Percentiles rank a stretch among this genome's conserved stretches.
Conservation (phyloP, 2,329 filamentous ascomycete species). For the Pseudogymnoascus sp. region DNA sequence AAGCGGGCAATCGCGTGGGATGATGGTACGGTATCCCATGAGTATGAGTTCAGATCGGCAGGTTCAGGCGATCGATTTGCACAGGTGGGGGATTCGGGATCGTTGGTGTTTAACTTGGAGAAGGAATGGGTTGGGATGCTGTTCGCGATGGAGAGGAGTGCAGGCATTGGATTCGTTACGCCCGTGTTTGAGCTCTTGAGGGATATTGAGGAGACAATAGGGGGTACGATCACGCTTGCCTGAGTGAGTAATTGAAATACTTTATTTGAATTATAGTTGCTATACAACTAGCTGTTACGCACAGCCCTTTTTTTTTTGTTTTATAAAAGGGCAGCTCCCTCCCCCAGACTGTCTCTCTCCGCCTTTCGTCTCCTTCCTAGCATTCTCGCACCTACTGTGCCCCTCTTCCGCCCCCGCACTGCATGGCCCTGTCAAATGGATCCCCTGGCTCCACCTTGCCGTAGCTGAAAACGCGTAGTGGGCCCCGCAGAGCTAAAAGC, state of each 20-base stretch:
- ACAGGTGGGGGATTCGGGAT: not conserved
- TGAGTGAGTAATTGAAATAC: not conserved
- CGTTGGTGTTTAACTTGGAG: not conserved
- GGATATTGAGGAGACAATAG: not conserved
- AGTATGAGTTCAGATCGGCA: not conserved
- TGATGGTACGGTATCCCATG: not conserved
- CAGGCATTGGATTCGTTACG: not conserved
- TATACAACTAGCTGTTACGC: not conserved
- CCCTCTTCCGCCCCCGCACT: too few species aligned
- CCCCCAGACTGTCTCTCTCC: too few species aligned
- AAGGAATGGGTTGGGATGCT: conserved; percentile 1
- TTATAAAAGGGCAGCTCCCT: too few species aligned
- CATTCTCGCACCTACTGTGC: too few species aligned
- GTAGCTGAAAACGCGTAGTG: too few species aligned
- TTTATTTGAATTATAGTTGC: not conserved
- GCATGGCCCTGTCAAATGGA: too few species aligned
- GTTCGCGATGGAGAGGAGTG: not conserved
- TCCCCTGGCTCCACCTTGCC: too few species aligned
- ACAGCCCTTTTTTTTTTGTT: too few species aligned
- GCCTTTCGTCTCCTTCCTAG: too few species aligned
- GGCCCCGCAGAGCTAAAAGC: too few species aligned
- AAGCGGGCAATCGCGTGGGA: not conserved
- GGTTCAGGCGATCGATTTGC: not conserved
- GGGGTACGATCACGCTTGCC: not conserved
- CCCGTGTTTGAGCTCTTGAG: not conserved